Evolutionary conservation across 2,329 filamentous ascomycete species (phyloP).

Genomic region (Alternaria sp.): DNA sequence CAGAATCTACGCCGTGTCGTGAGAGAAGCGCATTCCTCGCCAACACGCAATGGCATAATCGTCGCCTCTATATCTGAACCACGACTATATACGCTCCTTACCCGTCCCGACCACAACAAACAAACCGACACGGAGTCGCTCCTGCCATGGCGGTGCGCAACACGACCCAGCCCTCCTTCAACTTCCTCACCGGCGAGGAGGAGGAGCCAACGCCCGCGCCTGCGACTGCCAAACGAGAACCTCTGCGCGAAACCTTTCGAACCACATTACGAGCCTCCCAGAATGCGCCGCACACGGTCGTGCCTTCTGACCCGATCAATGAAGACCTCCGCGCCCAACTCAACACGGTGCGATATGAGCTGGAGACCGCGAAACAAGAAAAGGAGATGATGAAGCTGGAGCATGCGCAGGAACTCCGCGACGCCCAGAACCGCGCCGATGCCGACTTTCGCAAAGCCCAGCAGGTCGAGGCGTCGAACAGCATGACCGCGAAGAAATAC

Average conservation of each 20-base stretch:
- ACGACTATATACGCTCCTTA: background rate
- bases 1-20: background rate
- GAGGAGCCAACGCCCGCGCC: slow-evolving; percentile 39
- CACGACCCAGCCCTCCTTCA: slow-evolving; percentile 54
- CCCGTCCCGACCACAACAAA: slow-evolving; percentile 17
- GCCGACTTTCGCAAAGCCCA: slow-evolving; percentile 77
- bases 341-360: slow-evolving; percentile 84
- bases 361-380: slow-evolving; percentile 87
- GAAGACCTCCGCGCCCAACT: slow-evolving; percentile 90
- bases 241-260: slow-evolving; percentile 51
- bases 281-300: slow-evolving; percentile 44
- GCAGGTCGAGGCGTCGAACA: slow-evolving; percentile 61
- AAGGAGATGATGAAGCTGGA: slow-evolving; percentile 79
- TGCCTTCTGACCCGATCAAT: slow-evolving; percentile 56
- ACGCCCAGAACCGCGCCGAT: slow-evolving; percentile 80
- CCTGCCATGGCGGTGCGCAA: slow-evolving; percentile 37
- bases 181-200: slow-evolving; percentile 55
- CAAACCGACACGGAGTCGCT: slow-evolving; percentile 9
- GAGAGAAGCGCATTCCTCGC: background rate
- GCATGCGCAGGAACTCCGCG: slow-evolving; percentile 83
- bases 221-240: slow-evolving; percentile 39
- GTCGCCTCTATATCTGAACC: background rate
- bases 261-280: slow-evolving; percentile 52
- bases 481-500: slow-evolving; percentile 60
- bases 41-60: background rate